Conservation (phyloP, 2,329 filamentous ascomycete genomes). For the Metarhizium guizhouense region DNA sequence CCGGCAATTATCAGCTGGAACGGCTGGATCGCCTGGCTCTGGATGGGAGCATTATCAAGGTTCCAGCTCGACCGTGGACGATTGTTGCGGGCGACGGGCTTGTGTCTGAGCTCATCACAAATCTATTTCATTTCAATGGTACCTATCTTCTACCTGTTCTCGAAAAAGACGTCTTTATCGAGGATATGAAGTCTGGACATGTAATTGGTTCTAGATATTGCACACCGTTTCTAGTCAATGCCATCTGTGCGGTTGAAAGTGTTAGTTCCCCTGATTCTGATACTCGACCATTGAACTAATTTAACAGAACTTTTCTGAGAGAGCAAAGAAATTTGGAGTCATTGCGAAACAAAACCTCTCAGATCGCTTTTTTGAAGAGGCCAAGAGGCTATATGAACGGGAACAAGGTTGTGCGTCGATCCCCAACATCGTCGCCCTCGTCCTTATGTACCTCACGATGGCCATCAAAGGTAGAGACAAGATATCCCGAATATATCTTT, state of each 20-base stretch:
- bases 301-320: neutral
- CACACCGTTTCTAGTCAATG: neutral
- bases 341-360: neutral
- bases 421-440: neutral
- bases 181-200: neutral
- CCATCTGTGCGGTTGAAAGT: neutral
- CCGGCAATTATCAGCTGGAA: neutral
- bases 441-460: neutral
- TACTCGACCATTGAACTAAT: neutral
- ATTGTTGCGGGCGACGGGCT: neutral
- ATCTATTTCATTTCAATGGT: neutral
- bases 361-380: neutral
- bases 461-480: neutral
- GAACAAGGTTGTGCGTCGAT: neutral
- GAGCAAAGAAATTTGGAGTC: neutral
- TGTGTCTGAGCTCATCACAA: neutral
- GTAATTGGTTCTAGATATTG: neutral
- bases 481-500: neutral
- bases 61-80: neutral
- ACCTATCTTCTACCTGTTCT: neutral
- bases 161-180: neutral
- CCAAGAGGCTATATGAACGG: neutral
- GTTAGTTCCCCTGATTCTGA: neutral
- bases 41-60: neutral
- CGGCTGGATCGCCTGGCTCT: neutral